Evolutionary conservation across 2,329 filamentous ascomycete genomes (phyloP).

Genomic region (Ceratocystiopsis brevicomis): DNA sequence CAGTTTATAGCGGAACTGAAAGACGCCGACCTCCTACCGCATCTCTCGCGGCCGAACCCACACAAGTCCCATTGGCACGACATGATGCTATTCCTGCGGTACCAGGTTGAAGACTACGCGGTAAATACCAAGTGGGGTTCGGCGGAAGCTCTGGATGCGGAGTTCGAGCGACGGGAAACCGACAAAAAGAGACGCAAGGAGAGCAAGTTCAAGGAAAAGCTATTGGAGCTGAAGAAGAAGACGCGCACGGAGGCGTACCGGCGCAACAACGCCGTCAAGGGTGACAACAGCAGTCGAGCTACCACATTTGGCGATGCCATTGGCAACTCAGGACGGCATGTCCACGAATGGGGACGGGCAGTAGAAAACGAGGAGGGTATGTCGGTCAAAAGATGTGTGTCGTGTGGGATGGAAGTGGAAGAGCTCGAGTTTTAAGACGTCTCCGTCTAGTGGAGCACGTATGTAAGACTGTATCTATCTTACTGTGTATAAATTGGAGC

Average conservation of each 20-base stretch:
- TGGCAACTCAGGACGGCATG: constrained; percentile 49
- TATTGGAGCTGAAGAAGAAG: constrained; percentile 79
- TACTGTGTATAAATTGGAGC: not conserved
- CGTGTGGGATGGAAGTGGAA: constrained; percentile 64
- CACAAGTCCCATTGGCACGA: constrained; percentile 94
- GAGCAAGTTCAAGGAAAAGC: constrained; percentile 75
- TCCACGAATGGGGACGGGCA: constrained; percentile 68
- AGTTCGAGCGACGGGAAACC: constrained; percentile 61
- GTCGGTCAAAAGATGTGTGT: constrained; percentile 61
- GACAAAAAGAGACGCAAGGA: constrained; percentile 78
- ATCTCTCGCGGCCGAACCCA: constrained; percentile 77
- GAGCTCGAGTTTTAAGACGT: constrained; percentile 41
- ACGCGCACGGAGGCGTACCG: constrained; percentile 83
- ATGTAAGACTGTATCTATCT: not conserved
- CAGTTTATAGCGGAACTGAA: constrained; percentile 54
- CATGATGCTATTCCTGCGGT: constrained; percentile 94
- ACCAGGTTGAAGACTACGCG: constrained; percentile 87
- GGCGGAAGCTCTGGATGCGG: constrained; percentile 64
- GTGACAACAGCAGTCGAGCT: constrained; percentile 19
- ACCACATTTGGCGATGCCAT: constrained; percentile 61
- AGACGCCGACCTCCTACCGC: constrained; percentile 69
- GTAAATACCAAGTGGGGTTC: constrained; percentile 84
- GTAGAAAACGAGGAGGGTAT: constrained; percentile 54
- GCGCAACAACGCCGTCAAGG: constrained; percentile 36
- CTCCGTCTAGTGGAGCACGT: not conserved